A percentile compares a stretch with the other conserved stretches of the same genome.
Conservation (phyloP, 2,329 filamentous ascomycete species). For the Escovopsis sp. region DNA sequence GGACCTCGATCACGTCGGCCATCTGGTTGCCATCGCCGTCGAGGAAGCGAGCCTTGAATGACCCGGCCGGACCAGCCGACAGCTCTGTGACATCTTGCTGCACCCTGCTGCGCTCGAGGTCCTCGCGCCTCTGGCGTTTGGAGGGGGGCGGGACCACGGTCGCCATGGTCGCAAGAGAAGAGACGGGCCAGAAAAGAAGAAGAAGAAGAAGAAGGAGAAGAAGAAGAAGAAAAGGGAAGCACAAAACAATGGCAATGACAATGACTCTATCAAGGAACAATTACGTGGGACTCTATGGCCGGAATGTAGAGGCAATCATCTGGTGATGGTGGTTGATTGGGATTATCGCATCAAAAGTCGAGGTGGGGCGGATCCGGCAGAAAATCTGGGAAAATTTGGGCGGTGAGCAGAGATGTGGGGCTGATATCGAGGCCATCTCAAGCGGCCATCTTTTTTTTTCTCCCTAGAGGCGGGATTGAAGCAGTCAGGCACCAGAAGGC, state of each 20-base stretch:
- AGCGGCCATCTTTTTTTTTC: background rate
- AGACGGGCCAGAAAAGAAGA: too few relatives aligned
- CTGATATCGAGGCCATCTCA: background rate
- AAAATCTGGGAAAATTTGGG: constrained; percentile 15
- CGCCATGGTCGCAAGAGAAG: constrained; percentile 41
- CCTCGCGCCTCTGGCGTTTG: constrained; percentile 72
- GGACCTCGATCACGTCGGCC: constrained; percentile 56
- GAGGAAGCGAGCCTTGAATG: constrained; percentile 74
- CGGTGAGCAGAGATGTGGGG: constrained; percentile 10
- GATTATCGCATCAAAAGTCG: background rate
- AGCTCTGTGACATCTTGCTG: constrained; percentile 63
- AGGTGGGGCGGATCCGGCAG: constrained; percentile 6
- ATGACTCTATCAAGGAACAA: background rate
- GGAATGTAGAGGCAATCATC: constrained; percentile 1
- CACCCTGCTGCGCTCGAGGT: constrained; percentile 52
- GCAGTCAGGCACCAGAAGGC: too few relatives aligned
- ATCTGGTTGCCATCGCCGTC: constrained; percentile 64
- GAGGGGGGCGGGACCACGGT: constrained; percentile 72
- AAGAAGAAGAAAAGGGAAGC: too few relatives aligned
- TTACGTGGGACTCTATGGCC: constrained; percentile 1
- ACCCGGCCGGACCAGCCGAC: constrained; percentile 55
- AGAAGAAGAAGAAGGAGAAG: too few relatives aligned
- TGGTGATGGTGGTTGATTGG: constrained; percentile 4
- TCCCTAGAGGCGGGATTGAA: background rate
- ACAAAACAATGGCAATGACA: too few relatives aligned